Conservation (phyloP, 1,139 yeast species). For the Protomyces inouyei region DNA sequence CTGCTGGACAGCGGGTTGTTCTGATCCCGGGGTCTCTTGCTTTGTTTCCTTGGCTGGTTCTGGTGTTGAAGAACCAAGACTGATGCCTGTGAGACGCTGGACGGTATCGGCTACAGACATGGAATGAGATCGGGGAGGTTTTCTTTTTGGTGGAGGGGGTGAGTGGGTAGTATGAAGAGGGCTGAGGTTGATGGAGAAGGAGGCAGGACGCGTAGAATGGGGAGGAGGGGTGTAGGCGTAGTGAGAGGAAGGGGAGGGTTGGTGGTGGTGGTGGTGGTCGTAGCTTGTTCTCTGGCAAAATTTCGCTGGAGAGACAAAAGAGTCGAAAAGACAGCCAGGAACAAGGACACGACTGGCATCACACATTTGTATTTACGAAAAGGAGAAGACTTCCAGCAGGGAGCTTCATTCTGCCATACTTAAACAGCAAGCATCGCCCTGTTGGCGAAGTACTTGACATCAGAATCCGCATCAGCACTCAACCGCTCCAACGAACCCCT, state of each 20-base stretch:
- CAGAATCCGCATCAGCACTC: slow-evolving; percentile 71
- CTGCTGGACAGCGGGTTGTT: background rate
- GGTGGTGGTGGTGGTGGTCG: no score
- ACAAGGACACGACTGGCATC: background rate
- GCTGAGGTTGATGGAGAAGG: background rate
- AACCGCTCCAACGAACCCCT: slow-evolving; percentile 62
- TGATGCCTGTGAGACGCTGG: slow-evolving; percentile 13
- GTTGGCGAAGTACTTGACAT: slow-evolving; percentile 77
- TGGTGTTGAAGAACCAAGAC: background rate
- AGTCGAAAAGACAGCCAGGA: background rate
- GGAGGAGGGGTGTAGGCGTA: no score
- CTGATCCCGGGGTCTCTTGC: slow-evolving; percentile 5
- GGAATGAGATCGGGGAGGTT: background rate
- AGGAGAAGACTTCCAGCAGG: no score
- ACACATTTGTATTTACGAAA: no score
- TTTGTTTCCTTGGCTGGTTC: background rate
- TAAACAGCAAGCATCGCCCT: slow-evolving; percentile 4
- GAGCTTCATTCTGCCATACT: no score
- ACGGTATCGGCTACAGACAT: slow-evolving; percentile 27
- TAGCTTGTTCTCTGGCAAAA: no score
- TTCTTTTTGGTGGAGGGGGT: background rate
- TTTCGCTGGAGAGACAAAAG: no score
- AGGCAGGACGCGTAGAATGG: background rate
- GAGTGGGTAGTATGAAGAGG: background rate
- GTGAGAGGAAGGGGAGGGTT: no score